Conservation (phyloP, 495 filamentous ascomycete genomes). For the Xeromyces bisporus region DNA sequence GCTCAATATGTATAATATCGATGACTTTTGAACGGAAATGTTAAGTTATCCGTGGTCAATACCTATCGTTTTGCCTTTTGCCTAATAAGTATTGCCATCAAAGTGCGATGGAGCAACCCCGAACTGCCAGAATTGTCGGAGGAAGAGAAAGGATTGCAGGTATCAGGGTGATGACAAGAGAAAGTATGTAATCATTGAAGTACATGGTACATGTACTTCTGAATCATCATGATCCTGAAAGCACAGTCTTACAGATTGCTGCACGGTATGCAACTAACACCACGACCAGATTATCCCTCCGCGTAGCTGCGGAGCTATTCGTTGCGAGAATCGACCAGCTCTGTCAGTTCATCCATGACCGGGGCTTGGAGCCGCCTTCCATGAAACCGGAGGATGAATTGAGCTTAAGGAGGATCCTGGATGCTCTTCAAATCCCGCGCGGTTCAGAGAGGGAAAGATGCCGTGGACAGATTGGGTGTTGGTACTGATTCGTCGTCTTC, state of each 20-base stretch:
- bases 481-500: no score
- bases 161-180: constrained; percentile 34
- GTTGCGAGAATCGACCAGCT: constrained; percentile 30
- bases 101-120: constrained; percentile 32
- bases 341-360: constrained; percentile 27
- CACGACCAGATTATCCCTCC: constrained; percentile 25
- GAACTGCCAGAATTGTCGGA: constrained; percentile 30
- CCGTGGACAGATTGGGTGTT: no score
- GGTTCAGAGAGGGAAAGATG: constrained; percentile 7
- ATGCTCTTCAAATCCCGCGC: constrained; percentile 28
- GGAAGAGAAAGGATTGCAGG: constrained; percentile 30
- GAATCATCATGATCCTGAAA: no score
- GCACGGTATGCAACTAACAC: no score
- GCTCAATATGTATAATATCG: no score
- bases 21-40: no score
- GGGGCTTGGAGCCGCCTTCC: constrained; percentile 22
- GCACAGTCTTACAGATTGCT: no score
- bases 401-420: constrained; percentile 28
- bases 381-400: constrained; percentile 30
- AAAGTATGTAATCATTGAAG: no score
- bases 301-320: constrained; percentile 31
- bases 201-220: no score
- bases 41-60: neutral
- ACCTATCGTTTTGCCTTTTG: no score
- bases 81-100: no score